Evolutionary conservation across 2,329 filamentous ascomycete species (phyloP).

Genomic region (Monilinia fructicola): DNA sequence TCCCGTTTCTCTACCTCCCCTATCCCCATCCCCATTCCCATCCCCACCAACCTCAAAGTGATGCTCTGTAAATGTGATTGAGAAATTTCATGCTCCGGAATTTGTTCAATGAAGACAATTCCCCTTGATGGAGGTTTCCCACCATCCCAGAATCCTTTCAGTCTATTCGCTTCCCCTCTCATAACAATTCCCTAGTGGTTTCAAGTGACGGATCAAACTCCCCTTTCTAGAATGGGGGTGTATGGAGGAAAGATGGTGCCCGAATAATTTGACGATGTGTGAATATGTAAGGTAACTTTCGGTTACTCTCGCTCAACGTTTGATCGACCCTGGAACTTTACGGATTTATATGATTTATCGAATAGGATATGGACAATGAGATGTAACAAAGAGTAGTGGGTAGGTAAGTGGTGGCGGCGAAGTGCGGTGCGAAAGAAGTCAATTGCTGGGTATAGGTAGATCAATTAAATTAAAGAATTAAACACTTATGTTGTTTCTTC

Average conservation of each 20-base stretch:
- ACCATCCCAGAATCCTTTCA: background rate
- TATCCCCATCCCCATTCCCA: too few relatives aligned
- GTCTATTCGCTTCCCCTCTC: background rate
- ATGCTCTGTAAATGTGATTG: background rate
- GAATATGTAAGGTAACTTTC: constrained; percentile 16
- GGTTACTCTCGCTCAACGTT: background rate
- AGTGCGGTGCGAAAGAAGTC: background rate
- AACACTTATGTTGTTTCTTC: constrained; percentile 71
- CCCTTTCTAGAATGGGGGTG: background rate
- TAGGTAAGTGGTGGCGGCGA: background rate
- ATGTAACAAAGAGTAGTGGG: background rate
- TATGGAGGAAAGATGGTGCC: background rate
- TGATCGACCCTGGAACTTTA: background rate
- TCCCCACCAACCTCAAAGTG: constrained; percentile 8
- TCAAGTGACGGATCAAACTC: background rate
- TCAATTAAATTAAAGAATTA: constrained; percentile 55
- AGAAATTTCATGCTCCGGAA: background rate
- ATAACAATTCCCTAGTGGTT: background rate
- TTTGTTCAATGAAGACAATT: background rate
- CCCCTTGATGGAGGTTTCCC: background rate
- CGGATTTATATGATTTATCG: constrained; percentile 11
- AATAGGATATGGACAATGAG: constrained; percentile 11
- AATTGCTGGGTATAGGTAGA: constrained; percentile 8
- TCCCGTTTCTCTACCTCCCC: constrained; percentile 1
- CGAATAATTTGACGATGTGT: constrained; percentile 3